Conservation (phyloP, 2,329 filamentous ascomycete genomes). For the Aspergillus novofumigatus region DNA sequence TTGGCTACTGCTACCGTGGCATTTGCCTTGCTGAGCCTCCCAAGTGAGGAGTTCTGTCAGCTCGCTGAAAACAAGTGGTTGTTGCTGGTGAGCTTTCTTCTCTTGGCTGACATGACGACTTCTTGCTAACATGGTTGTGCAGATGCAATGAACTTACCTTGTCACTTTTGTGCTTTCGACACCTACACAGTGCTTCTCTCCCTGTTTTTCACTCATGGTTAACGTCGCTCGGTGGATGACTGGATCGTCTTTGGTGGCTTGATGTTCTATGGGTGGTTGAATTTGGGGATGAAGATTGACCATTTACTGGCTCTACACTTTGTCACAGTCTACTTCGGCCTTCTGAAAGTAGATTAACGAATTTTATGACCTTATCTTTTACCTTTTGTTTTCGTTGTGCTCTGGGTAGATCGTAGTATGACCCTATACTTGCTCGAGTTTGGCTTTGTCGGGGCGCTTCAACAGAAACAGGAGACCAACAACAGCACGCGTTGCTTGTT, state of each 20-base stretch:
- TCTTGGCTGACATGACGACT: neutral
- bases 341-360: neutral
- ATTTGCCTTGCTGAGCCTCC: neutral
- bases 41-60: neutral
- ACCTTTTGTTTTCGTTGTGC: slow-evolving; percentile 11
- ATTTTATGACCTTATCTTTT: neutral
- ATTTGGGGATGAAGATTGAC: neutral
- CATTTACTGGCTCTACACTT: neutral
- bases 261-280: neutral
- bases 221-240: neutral
- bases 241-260: neutral
- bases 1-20: slow-evolving; percentile 2
- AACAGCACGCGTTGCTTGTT: neutral
- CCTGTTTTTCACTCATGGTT: neutral
- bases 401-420: neutral
- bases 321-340: neutral
- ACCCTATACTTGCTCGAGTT: neutral
- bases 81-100: neutral
- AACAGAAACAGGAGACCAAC: neutral
- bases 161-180: neutral
- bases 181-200: neutral
- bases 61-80: neutral
- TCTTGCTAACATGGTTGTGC: neutral
- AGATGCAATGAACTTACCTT: neutral
- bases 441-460: neutral